Conservation (phyloP, 2,329 filamentous ascomycete genomes). For the Phaeophleospora eucalypticola region DNA sequence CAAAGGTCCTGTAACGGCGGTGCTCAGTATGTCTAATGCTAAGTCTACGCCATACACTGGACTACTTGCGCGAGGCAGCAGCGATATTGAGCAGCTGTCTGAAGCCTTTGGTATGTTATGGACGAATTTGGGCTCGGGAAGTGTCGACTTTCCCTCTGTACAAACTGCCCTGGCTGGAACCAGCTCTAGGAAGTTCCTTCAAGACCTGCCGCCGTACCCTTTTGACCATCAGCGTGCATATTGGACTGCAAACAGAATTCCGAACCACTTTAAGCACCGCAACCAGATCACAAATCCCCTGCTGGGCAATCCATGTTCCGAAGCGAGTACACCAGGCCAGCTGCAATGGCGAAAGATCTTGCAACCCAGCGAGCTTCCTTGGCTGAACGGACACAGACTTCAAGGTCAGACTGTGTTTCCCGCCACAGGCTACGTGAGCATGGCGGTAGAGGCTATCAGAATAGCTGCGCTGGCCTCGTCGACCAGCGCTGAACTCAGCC, state of each 20-base stretch:
- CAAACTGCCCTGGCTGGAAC: not conserved
- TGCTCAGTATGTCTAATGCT: too few species aligned
- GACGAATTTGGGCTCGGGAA: not conserved
- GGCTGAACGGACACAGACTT: constrained; percentile 33
- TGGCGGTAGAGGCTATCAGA: constrained; percentile 23
- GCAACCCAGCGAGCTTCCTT: constrained; percentile 24
- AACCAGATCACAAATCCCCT: not conserved
- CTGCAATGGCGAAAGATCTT: constrained; percentile 11
- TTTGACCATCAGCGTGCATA: constrained; percentile 15
- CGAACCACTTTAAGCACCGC: constrained; percentile 5
- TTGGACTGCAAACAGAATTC: constrained; percentile 12
- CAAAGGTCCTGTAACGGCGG: not conserved
- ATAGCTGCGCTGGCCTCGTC: not conserved
- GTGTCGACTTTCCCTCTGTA: not conserved
- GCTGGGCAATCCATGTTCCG: not conserved
- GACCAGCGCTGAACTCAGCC: constrained; percentile 2
- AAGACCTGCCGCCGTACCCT: constrained; percentile 15
- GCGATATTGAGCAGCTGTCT: constrained; percentile 20
- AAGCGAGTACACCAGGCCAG: not conserved
- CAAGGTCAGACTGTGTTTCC: constrained; percentile 32
- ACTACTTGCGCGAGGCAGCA: constrained; percentile 16
- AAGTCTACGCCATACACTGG: constrained; percentile 23
- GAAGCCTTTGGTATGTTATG: constrained; percentile 14
- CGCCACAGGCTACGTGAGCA: constrained; percentile 21
- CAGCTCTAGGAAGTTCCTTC: not conserved